Base-by-base conservation (phyloP, 768 basidiomycete species). In the Mrakia gelida region DNA sequence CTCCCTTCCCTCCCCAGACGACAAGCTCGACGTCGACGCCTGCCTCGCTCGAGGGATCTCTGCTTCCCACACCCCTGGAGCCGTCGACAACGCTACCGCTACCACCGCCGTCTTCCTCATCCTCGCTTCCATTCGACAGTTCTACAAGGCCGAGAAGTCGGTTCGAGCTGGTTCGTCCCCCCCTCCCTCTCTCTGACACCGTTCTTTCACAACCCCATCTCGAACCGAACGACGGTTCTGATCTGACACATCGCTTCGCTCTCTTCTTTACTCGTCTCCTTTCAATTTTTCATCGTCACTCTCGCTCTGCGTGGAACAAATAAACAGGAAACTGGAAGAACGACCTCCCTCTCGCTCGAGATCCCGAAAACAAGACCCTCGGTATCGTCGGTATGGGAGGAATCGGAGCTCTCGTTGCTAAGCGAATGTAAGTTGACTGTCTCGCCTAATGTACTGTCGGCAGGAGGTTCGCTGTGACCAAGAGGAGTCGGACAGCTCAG, bases 71-170 rank as follows among this genome's bases (percentile, higher is more conserved):
- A 95, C 94, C 0, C 94, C 94, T 0, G 90, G 91, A 21, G 92
- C 93, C 5, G 94, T 96, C 71, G 90, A 95, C 84, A 92, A 95
- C 80, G 93, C 91, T 15, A 95, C 94, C 1, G 95, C 94, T 0
- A 95, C 93, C 0, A 93, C 92, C 0, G 93, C 92, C 0, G 85
- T 95, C 45, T 94, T 91, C 83, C 89, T 96, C 71, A 84, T 95
- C 80, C 88, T 95, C 81, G 91, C 92, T 30, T 88, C 91, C 54
- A 83, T 92, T 65, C 90, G 92, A 62, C 90, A 92, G 80, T 95
- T 88, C 83, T 88, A 91, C 15, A 83, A 87, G 68, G 88, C 88
- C 5, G 92, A 94, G 83, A 85, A 85, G 18, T 86, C 85, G 75
- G 81, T 86, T 9, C 81, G 84, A 32, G 71, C 80, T 13, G 71